Evolutionary conservation across 257 asterid genomes (phyloP).

Genomic region (Nicotiana undulata): DNA sequence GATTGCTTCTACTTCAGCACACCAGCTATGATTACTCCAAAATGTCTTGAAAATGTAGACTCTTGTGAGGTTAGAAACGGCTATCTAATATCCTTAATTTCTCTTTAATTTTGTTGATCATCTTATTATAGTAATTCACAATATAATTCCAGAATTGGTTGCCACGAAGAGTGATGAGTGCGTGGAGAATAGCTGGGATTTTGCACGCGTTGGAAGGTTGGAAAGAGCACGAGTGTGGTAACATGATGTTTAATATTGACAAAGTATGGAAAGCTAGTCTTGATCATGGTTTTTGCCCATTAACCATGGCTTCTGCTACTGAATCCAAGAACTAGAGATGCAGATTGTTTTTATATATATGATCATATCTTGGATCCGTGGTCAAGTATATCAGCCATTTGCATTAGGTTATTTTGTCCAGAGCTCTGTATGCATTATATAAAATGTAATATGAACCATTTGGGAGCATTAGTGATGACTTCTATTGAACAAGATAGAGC

Average conservation of each 20-base stretch:
- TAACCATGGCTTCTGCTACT: slow-evolving; percentile 6
- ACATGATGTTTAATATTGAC: slow-evolving; percentile 43
- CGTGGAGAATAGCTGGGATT: slow-evolving; percentile 69
- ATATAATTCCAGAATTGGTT: slow-evolving; percentile 58
- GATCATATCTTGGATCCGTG: neutral
- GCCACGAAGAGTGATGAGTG: slow-evolving; percentile 78
- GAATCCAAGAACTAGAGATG: slow-evolving; percentile 17
- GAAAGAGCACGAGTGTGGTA: slow-evolving; percentile 72
- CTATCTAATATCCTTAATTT: neutral
- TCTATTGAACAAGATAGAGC: too few relatives aligned
- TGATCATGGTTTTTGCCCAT: slow-evolving; percentile 60
- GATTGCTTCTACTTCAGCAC: slow-evolving; percentile 58
- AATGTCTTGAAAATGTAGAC: slow-evolving; percentile 60
- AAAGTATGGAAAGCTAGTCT: slow-evolving; percentile 67
- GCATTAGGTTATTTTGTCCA: neutral
- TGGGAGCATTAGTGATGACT: neutral
- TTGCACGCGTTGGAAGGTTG: slow-evolving; percentile 65
- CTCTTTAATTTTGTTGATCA: neutral
- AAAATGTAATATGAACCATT: neutral
- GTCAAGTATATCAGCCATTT: neutral
- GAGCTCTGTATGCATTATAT: neutral
- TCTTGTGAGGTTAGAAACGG: slow-evolving; percentile 63
- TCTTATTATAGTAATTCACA: neutral
- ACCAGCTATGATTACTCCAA: slow-evolving; percentile 75
- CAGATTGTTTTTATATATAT: neutral